Conservation (phyloP, 306 rosid species). For the Prunus persica region Prunus_persica_NCBIv2 NC_034011.1:3750501-3751000, state of each 20-base stretch:
- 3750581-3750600: background rate
- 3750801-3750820: background rate
- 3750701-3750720: background rate
- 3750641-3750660: constrained; percentile 3
- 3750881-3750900: no score
- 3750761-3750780: background rate
- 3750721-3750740: background rate
- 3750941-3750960: no score
- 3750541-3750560: constrained; percentile 3
- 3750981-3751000: no score
- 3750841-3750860: no score
- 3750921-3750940: no score
- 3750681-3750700: constrained; percentile 16
- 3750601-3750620: constrained; percentile 3
- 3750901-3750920: no score
- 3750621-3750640: background rate
- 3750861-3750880: no score
- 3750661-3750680: constrained; percentile 12
- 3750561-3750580: constrained; percentile 1
- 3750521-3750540: constrained; percentile 9
- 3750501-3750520: constrained; percentile 55
- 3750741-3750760: background rate
- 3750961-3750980: no score
- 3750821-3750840: background rate
- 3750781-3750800: background rate